Evolutionary conservation across 257 asterid genomes (phyloP).

Genomic region (Perilla frutescens): DNA sequence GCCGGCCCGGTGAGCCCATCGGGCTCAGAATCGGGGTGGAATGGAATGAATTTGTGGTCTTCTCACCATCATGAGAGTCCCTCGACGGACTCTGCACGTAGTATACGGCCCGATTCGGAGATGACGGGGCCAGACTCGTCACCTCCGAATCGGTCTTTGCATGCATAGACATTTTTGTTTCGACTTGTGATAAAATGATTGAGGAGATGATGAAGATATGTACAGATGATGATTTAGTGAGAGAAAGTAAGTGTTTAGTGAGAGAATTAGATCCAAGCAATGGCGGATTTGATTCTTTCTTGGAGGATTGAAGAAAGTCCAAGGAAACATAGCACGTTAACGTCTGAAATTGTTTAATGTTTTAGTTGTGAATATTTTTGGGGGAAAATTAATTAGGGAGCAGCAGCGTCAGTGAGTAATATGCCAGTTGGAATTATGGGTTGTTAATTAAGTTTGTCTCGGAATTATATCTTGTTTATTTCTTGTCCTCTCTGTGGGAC

Average conservation of each 20-base stretch:
- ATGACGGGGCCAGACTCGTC: constrained; percentile 82
- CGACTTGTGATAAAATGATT: too few species aligned
- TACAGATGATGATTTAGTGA: not conserved
- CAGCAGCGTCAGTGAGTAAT: constrained; percentile 19
- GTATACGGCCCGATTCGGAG: constrained; percentile 87
- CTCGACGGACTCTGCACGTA: constrained; percentile 95
- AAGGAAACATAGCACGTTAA: constrained; percentile 50
- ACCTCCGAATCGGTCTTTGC: constrained; percentile 91
- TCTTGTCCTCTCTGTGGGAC: not conserved
- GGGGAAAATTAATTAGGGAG: constrained; percentile 41
- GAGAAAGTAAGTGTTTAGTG: constrained; percentile 10
- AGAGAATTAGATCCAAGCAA: constrained; percentile 30
- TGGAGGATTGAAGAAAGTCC: constrained; percentile 44
- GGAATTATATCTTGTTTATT: not conserved
- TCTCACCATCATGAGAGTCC: constrained; percentile 96
- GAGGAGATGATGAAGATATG: not conserved
- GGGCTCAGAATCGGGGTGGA: constrained; percentile 91
- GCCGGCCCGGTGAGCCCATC: constrained; percentile 92
- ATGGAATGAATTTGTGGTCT: constrained; percentile 87
- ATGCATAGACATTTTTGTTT: constrained; percentile 62
- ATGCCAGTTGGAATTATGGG: constrained; percentile 44
- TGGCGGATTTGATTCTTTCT: constrained; percentile 39
- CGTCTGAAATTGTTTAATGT: constrained; percentile 36
- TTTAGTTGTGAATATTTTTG: not conserved
- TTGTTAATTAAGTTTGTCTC: constrained; percentile 32